Conservation (phyloP, 2,329 filamentous ascomycete species). For the Xylariales sp. region DNA sequence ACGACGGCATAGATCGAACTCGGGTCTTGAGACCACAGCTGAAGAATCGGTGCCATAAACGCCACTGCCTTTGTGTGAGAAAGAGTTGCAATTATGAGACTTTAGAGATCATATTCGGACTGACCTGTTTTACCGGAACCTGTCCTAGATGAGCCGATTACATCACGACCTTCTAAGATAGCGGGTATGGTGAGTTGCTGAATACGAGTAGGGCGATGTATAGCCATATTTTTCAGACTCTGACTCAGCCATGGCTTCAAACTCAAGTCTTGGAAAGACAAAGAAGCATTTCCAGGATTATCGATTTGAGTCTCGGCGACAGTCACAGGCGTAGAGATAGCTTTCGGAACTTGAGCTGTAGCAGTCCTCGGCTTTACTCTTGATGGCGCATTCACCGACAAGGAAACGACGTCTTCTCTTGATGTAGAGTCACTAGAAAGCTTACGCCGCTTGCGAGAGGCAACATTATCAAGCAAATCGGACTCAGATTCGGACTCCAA, state of each 20-base stretch:
- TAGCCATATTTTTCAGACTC: constrained; percentile 80
- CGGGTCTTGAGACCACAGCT: constrained; percentile 93
- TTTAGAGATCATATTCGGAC: neutral
- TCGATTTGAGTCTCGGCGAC: constrained; percentile 59
- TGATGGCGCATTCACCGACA: constrained; percentile 64
- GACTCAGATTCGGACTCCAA: constrained; percentile 52
- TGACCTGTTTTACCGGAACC: constrained; percentile 89
- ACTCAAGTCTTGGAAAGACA: constrained; percentile 77
- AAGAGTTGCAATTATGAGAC: neutral
- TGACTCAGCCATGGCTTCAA: constrained; percentile 89
- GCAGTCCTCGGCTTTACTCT: constrained; percentile 59
- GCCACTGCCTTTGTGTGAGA: constrained; percentile 65
- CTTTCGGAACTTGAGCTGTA: constrained; percentile 3
- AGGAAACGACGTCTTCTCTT: constrained; percentile 51
- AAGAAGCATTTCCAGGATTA: constrained; percentile 65
- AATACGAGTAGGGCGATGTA: constrained; percentile 89
- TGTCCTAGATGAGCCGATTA: constrained; percentile 86
- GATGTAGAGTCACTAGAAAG: constrained; percentile 49
- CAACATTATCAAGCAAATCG: constrained; percentile 53
- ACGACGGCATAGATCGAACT: constrained; percentile 90
- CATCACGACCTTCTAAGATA: constrained; percentile 86
- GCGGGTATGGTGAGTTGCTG: constrained; percentile 93
- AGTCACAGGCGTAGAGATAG: constrained; percentile 49
- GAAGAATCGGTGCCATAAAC: constrained; percentile 93
- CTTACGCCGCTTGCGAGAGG: constrained; percentile 53